Percentiles rank a stretch among this genome's conserved stretches.
phyloP scores from a whole-genome alignment of 2,329 filamentous ascomycete genomes.

The Cordyceps cateniannulata region DNA sequence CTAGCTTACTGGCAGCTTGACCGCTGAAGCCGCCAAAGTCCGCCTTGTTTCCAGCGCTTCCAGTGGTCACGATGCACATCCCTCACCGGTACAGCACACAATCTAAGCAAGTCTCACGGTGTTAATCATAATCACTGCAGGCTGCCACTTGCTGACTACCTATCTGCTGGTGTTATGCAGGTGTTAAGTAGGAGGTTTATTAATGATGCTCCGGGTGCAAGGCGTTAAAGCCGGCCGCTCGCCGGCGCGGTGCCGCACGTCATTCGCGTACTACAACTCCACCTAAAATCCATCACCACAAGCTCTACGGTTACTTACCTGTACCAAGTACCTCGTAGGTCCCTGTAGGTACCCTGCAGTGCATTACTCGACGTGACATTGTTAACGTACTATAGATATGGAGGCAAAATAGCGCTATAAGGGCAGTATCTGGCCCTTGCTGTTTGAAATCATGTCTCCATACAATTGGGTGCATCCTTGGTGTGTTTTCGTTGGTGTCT shows the following conservation, averaged over 20 bases:
- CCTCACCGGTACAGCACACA: too few relatives aligned
- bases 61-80: too few relatives aligned
- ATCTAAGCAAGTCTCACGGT: too few relatives aligned
- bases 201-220: neutral
- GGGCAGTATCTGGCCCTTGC: too few relatives aligned
- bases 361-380: too few relatives aligned
- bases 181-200: neutral
- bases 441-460: too few relatives aligned
- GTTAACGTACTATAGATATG: too few relatives aligned
- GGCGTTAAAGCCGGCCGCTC: conserved; percentile 3
- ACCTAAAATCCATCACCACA: neutral
- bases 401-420: too few relatives aligned
- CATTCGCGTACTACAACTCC: neutral
- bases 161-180: too few relatives aligned
- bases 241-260: neutral
- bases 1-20: neutral
- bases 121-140: neutral
- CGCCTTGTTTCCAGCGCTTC: neutral
- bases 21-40: neutral
- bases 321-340: too few relatives aligned
- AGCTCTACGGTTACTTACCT: neutral
- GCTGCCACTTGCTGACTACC: neutral
- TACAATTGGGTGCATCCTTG: too few relatives aligned
- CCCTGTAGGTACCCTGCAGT: neutral
- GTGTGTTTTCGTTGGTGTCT: too few relatives aligned